Evolutionary conservation across 2,329 filamentous ascomycete genomes (phyloP), one percentile per base, ranked within the genome.

Genomic region (Fusarium circinatum): DNA sequence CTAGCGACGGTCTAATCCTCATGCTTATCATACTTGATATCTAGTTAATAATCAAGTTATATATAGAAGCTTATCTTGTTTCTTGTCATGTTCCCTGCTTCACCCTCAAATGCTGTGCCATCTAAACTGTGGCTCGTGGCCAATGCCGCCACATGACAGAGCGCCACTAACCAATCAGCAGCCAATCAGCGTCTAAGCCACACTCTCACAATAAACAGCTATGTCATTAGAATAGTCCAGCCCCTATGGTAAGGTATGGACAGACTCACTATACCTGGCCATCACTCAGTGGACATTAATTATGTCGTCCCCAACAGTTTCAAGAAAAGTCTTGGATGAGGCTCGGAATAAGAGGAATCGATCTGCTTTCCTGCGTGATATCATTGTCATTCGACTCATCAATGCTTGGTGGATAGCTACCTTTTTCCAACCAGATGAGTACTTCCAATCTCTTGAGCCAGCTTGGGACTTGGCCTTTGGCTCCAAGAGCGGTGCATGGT

Each of bases 361-460:
- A 24, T 75, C 79, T 34, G 65, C 77, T 45, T 81, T 83, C 60
- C 69, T 82, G 9, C 77, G 75, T 54, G 70, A 78, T 68, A 82
- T 90, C 61, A 77, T 98, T 75, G 86, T 89, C 45, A 89, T 97
- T 72, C 94, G 96, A 62, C 87, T 96, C 73, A 82, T 93, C 80
- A 98, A 98, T 84, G 91, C 94, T 38, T 86, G 96, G 76, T 90
- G 87, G 71, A 86, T 97, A 65, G 87, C 89, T 74, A 98, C 96
- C 26, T 99, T 98, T 82, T 99, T 99, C 84, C 96, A 99, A 83
- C 96, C 96, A 34, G 96, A 99, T 85, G 96, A 99, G 83, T 98
- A 94, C 85, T 99, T 96, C 79, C 96, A 99, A 81, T 93, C 95
- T 3, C 89, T 98, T 49, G 96, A 99, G 84, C 96, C 96, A 60